A percentile compares a stretch with the other conserved stretches of the same genome.
Evolutionary conservation across 768 basidiomycete species (phyloP).

Genomic region (Mycena galericulata): DNA sequence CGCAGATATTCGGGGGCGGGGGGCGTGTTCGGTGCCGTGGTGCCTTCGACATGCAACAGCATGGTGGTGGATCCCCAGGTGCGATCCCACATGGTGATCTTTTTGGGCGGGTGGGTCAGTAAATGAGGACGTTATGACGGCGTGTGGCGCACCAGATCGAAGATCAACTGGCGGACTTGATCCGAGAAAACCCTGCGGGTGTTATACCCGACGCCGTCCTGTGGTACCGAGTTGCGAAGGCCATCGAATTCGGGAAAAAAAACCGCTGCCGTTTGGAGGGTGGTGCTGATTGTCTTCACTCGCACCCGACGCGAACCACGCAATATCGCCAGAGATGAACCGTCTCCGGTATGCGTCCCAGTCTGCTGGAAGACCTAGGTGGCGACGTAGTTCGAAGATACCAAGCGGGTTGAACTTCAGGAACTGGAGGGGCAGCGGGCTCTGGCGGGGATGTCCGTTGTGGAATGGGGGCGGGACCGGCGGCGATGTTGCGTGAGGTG

Average conservation of each 20-base stretch:
- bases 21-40: neutral
- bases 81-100: conserved; percentile 18
- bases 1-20: conserved; percentile 4
- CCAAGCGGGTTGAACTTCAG: neutral
- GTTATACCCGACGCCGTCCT: neutral
- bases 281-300: neutral
- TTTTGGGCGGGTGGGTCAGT: too few relatives aligned
- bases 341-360: neutral
- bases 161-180: neutral
- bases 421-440: neutral
- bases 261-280: neutral
- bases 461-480: neutral
- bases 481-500: neutral
- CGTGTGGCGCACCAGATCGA: neutral
- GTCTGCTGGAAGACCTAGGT: neutral
- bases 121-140: neutral
- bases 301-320: neutral
- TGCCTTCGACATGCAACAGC: conserved; percentile 19
- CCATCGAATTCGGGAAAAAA: neutral
- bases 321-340: neutral
- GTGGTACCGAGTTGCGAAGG: neutral
- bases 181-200: neutral
- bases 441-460: neutral
- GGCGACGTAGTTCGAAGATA: neutral
- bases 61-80: conserved; percentile 11